Base-by-base conservation (phyloP, 371 early-diverging fungal species). In the Conidiobolus incongruus region DNA sequence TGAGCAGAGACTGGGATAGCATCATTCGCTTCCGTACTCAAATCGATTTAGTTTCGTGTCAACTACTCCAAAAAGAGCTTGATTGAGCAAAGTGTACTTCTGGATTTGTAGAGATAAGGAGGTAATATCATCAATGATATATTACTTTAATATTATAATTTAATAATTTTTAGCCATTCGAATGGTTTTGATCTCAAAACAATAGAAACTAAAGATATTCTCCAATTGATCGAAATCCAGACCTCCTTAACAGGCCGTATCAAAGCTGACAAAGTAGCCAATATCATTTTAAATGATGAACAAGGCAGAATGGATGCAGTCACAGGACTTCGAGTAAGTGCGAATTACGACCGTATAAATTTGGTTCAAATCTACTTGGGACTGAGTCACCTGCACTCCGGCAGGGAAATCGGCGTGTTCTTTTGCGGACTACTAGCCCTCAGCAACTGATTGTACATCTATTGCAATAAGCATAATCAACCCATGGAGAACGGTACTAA, bases 1-100 rank as follows among this genome's bases (percentile, higher is more conserved):
- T 81, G 82, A 11, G 81, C 85, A 11, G 84, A 81, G 44, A 82
- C 81, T 42, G 83, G 83, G 33, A 75, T 77, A 17, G 81, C 63
- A 11, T 55, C 61, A 12, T 57, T 56, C 36, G 60, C 61, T 39
- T 53, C 52, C 45, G 56, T 59, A 23, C 44, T 61, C 2, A 54
- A 63, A 47, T 54, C 52, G 40, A 60, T 63, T 45, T 63, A 62
- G 58, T 57, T 58, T 53, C 58, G 60, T 26, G 59, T 59, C 20
- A 62, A 58, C 45, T 59, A 60, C 43, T 58, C 60, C 52, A 40
- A 50, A 56, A 35, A 51, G 54, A 7, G 60, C 60, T 29, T 65
- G 63, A 20, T 57, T 85, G 47, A 64, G 65, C 50, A 85, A 86
- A 54, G 81, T 80, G 17, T 82, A 86, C 57, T 84, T 83, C 61